Evolutionary conservation across 768 basidiomycete genomes (phyloP), one percentile per base, ranked within the genome.

Genomic region (Rhizopogon vinicolor): DNA sequence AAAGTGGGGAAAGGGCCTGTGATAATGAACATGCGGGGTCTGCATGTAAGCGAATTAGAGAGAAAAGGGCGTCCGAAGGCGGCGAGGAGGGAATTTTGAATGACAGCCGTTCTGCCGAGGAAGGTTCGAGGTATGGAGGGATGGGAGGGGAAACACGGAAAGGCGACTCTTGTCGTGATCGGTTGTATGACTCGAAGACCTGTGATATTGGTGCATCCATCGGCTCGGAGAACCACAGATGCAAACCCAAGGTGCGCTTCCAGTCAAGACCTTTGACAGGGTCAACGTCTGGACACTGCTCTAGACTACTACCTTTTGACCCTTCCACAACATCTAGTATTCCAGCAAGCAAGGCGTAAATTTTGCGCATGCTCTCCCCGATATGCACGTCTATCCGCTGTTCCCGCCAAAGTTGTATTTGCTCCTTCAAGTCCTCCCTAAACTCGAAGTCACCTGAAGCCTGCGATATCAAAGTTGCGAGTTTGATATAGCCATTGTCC

Each of bases 171-270:
- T 71, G 74, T 59, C 69, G 68, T 12, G 73, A 70, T 12, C 70
- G 65, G 33, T 81, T 77, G 66, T 89, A 96, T 1, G 80, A 72
- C 10, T 77, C 69, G 61, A 91, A 85, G 1, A 87, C 86, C 42
- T 88, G 81, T 2, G 82, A 74, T 55, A 93, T 82, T 4, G 90
- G 75, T 3, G 87, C 79, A 56, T 89, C 81, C 60, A 92, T 76
- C 3, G 83, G 78, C 42, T 86, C 79, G 1, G 84, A 85, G 67
- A 86, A 98, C 97, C 97, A 99, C 33, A 98, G 73, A 58, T 87
- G 86, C 43, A 98, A 72, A 2, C 92, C 97, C 65, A 98, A 91
- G 1, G 87, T 86, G 18, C 93, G 84, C 68, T 93, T 95, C 97
- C 97, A 99, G 66, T 97, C 95, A 52, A 98, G 70, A 0, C 83